These are phyloP conservation scores for Lactifluus rugatus DNA, from an alignment of 768 basidiomycete genomes.

Conservation along the genomic window DNA sequence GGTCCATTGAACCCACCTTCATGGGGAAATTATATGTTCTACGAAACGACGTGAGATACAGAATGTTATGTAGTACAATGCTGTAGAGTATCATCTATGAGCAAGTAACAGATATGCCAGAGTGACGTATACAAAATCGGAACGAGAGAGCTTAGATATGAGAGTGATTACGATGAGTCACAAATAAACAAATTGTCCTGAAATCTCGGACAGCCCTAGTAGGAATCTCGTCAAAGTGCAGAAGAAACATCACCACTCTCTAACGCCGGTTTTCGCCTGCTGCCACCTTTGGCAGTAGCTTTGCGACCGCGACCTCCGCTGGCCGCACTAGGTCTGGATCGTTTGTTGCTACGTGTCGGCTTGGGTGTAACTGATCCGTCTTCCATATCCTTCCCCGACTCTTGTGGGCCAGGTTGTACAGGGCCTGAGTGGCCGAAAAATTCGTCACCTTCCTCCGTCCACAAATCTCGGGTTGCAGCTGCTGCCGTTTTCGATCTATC, in stretches of 20 bases:
- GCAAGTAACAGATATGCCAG: constrained; percentile 10
- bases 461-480: constrained; percentile 48
- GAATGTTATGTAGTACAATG: constrained; percentile 16
- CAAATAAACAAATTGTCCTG: constrained; percentile 6
- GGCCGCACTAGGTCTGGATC: constrained; percentile 27
- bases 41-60: constrained; percentile 18
- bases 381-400: constrained; percentile 23
- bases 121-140: constrained; percentile 12
- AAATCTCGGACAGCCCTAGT: not conserved
- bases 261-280: constrained; percentile 20
- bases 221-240: constrained; percentile 1
- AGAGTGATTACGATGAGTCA: constrained; percentile 8
- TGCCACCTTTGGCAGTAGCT: constrained; percentile 20
- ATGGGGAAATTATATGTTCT: constrained; percentile 21
- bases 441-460: constrained; percentile 82
- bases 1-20: not conserved
- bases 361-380: constrained; percentile 19
- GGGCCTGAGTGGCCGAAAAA: constrained; percentile 60
- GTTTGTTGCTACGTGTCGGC: constrained; percentile 26
- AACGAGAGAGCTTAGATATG: constrained; percentile 10
- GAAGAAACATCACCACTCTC: constrained; percentile 17
- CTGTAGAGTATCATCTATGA: constrained; percentile 16
- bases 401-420: constrained; percentile 18
- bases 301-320: constrained; percentile 30
- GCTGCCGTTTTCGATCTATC: constrained; percentile 30